These are phyloP conservation scores for Magnaporthales sp. DNA, from an alignment of 2,329 filamentous ascomycete species.

Conservation along the genomic window DNA sequence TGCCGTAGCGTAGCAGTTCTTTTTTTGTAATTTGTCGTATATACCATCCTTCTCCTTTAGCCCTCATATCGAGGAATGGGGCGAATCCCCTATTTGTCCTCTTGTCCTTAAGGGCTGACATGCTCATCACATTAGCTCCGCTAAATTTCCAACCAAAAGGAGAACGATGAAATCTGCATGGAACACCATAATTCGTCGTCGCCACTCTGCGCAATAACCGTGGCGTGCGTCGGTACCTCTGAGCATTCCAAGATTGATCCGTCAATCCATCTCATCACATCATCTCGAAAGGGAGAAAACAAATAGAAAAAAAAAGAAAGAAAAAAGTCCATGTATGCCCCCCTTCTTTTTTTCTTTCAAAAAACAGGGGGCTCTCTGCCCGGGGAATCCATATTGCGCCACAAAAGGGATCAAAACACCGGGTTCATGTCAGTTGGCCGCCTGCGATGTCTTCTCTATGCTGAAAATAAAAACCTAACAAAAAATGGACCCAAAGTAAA, in stretches of 20 bases:
- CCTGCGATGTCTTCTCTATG: constrained; percentile 4
- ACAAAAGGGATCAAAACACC: background rate
- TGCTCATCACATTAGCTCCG: background rate
- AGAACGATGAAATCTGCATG: background rate
- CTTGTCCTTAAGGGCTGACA: background rate
- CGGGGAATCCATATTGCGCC: background rate
- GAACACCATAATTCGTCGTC: background rate
- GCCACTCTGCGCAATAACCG: background rate
- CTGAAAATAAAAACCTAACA: background rate
- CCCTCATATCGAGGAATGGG: background rate
- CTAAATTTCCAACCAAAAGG: background rate
- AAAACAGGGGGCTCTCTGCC: background rate
- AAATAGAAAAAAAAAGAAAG: background rate
- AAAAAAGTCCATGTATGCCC: background rate
- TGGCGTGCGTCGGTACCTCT: background rate
- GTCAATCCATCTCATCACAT: background rate
- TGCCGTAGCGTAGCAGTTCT: background rate
- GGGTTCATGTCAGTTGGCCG: background rate
- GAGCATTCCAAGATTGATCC: background rate
- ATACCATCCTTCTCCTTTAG: background rate
- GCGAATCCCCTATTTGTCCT: background rate
- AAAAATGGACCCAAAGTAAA: background rate
- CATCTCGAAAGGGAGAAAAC: background rate
- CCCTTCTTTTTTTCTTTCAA: background rate
- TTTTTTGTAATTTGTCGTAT: background rate